Conservation (phyloP, 768 basidiomycete genomes). For the Tulasnella sp. region DNA sequence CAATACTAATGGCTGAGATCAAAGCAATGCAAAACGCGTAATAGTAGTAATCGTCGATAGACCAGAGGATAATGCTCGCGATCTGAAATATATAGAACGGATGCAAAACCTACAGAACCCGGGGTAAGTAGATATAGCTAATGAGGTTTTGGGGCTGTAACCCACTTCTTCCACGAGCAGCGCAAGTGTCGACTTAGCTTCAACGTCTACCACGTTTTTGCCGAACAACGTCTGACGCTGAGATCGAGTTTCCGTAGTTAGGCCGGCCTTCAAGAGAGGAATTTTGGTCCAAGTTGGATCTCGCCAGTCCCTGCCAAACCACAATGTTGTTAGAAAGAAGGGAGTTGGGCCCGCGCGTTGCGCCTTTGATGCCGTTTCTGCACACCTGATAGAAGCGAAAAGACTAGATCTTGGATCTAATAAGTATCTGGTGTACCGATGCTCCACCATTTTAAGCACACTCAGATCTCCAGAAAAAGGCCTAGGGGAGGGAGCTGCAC, state of each 20-base stretch:
- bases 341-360: neutral
- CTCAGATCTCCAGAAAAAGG: slow-evolving; percentile 40
- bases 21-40: slow-evolving; percentile 96
- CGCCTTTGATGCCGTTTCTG: slow-evolving; percentile 27
- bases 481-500: neutral
- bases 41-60: slow-evolving; percentile 91
- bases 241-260: slow-evolving; percentile 51
- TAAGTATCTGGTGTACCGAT: slow-evolving; percentile 88
- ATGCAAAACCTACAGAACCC: slow-evolving; percentile 66
- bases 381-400: slow-evolving; percentile 76
- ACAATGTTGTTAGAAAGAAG: neutral
- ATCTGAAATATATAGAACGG: slow-evolving; percentile 99
- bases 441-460: slow-evolving; percentile 70
- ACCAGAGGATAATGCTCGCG: slow-evolving; percentile 91
- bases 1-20: slow-evolving; percentile 80
- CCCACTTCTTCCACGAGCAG: slow-evolving; percentile 86
- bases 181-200: slow-evolving; percentile 71
- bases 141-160: slow-evolving; percentile 10
- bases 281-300: slow-evolving; percentile 69
- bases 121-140: neutral
- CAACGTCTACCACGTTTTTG: slow-evolving; percentile 82
- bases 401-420: slow-evolving; percentile 79
- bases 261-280: slow-evolving; percentile 60
- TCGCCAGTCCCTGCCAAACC: slow-evolving; percentile 72
- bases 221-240: slow-evolving; percentile 79